These are phyloP conservation scores for Hyphopichia homilentoma DNA, from an alignment of 805 yeast genomes.

Conservation along the genomic window DNA sequence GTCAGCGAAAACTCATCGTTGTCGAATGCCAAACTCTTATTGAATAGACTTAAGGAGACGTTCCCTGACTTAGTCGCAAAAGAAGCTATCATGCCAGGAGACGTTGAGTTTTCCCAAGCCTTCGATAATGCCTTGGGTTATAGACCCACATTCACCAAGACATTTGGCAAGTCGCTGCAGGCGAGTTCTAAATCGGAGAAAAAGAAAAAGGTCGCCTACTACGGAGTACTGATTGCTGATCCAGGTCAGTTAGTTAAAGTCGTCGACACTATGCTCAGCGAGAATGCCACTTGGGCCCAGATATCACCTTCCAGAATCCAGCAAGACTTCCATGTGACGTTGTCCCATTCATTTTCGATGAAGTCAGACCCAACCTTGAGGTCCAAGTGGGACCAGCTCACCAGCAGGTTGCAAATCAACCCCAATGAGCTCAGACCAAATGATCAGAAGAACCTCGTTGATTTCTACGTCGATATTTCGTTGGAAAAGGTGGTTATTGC, in stretches of 20 bases:
- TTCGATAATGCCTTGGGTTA: constrained; percentile 51
- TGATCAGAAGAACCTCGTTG: constrained; percentile 13
- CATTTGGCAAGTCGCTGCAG: no score
- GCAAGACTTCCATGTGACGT: constrained; percentile 61
- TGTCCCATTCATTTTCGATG: constrained; percentile 42
- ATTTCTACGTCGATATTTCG: constrained; percentile 33
- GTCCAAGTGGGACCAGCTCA: constrained; percentile 18
- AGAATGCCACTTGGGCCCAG: constrained; percentile 14
- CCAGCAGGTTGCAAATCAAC: constrained; percentile 23
- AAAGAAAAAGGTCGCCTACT: constrained; percentile 36
- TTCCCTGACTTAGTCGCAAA: constrained; percentile 40
- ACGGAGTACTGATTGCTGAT: constrained; percentile 37
- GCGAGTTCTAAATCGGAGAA: constrained; percentile 4
- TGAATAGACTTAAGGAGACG: constrained; percentile 29
- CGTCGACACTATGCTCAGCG: constrained; percentile 5
- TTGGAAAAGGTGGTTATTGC: constrained; percentile 49
- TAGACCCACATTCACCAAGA: constrained; percentile 47
- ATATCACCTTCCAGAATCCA: constrained; percentile 42
- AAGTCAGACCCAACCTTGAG: constrained; percentile 9
- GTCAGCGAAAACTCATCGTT: constrained; percentile 40
- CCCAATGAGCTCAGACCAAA: no score
- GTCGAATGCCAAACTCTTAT: constrained; percentile 44
- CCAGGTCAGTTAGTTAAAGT: constrained; percentile 5
- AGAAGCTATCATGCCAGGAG: constrained; percentile 41
- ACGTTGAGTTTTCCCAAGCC: constrained; percentile 40